Conservation (phyloP, 768 basidiomycete genomes). For the Leccinum variicolor region DNA sequence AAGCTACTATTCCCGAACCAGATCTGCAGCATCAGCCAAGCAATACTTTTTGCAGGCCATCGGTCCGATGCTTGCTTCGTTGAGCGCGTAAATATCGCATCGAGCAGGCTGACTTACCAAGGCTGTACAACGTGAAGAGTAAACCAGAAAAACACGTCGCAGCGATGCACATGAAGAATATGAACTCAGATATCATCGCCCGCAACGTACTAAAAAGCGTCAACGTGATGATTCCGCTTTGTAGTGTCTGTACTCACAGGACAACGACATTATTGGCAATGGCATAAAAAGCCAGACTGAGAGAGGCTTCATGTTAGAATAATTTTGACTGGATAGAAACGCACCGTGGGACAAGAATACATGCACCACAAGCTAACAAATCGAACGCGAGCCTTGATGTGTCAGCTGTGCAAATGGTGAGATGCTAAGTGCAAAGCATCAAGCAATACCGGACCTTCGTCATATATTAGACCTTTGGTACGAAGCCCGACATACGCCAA, state of each 20-base stretch:
- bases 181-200: slow-evolving; percentile 77
- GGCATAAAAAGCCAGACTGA: slow-evolving; percentile 74
- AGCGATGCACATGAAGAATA: slow-evolving; percentile 77
- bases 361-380: slow-evolving; percentile 78
- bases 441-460: slow-evolving; percentile 42
- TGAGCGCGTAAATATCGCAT: slow-evolving; percentile 23
- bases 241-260: slow-evolving; percentile 45
- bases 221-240: slow-evolving; percentile 1
- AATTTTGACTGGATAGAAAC: slow-evolving; percentile 5
- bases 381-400: slow-evolving; percentile 71
- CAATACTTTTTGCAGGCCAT: slow-evolving; percentile 47
- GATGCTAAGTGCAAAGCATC: not conserved
- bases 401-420: slow-evolving; percentile 29
- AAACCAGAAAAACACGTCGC: slow-evolving; percentile 80
- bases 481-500: slow-evolving; percentile 64
- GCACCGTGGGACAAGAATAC: slow-evolving; percentile 80
- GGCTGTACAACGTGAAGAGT: slow-evolving; percentile 49
- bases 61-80: slow-evolving; percentile 26
- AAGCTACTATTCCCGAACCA: slow-evolving; percentile 82
- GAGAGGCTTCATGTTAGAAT: not conserved
- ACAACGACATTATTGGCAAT: slow-evolving; percentile 77
- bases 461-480: slow-evolving; percentile 52
- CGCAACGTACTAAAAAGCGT: slow-evolving; percentile 57
- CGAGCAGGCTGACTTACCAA: slow-evolving; percentile 34
- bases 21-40: slow-evolving; percentile 84